Evolutionary conservation across 2,329 filamentous ascomycete genomes (phyloP).

Genomic region (Pseudogymnoascus sp.): DNA sequence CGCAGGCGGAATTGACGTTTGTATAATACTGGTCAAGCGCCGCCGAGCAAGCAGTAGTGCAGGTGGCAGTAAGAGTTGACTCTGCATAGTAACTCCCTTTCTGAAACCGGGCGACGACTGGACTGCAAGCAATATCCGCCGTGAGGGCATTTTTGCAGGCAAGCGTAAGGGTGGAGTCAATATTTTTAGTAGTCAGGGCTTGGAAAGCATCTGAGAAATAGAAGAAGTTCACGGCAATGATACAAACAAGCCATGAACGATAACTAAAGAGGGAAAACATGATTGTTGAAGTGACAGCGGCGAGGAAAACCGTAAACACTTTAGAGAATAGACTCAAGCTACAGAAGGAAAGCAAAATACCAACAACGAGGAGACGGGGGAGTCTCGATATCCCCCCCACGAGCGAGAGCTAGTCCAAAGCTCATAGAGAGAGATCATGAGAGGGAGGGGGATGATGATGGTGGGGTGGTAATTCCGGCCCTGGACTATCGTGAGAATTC

Average conservation of each 20-base stretch:
- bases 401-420: neutral
- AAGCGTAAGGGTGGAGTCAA: neutral
- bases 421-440: neutral
- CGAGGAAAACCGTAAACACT: neutral
- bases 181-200: slow-evolving; percentile 8
- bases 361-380: neutral
- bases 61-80: neutral
- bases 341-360: neutral
- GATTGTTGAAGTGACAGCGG: neutral
- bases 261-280: neutral
- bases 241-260: neutral
- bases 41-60: slow-evolving; percentile 1
- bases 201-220: slow-evolving; percentile 1
- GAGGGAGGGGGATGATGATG: neutral
- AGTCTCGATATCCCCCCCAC: neutral
- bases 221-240: neutral
- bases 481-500: neutral
- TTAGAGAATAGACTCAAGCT: neutral
- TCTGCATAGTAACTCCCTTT: slow-evolving; percentile 9
- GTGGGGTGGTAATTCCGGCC: neutral
- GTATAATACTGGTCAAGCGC: slow-evolving; percentile 10
- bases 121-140: slow-evolving; percentile 8
- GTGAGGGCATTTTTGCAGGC: slow-evolving; percentile 5
- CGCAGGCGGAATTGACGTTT: slow-evolving; percentile 9
- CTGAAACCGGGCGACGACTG: slow-evolving; percentile 9